These are phyloP conservation scores for Rhynchospora tenuis DNA, from an alignment of 176 grass and related monocot species.

Conservation along the genomic window DNA sequence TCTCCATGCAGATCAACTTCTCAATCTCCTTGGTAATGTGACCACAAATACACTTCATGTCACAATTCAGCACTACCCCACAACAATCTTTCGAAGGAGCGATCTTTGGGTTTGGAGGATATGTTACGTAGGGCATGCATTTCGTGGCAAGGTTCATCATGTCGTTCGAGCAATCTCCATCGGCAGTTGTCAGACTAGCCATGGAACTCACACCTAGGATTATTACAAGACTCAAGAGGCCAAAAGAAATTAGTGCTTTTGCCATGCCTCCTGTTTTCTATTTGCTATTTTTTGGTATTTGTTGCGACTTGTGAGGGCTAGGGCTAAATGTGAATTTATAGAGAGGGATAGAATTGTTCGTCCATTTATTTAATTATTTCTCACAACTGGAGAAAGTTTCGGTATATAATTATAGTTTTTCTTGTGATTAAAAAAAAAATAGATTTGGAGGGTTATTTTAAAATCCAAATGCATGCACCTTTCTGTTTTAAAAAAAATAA, in stretches of 20 bases:
- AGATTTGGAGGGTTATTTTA: neutral
- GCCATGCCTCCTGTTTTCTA: neutral
- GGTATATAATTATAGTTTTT: neutral
- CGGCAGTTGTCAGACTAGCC: neutral
- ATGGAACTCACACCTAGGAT: neutral
- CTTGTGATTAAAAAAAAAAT: neutral
- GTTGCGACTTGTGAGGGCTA: neutral
- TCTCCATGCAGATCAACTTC: slow-evolving; percentile 35
- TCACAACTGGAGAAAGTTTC: neutral
- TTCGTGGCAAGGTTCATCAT: neutral
- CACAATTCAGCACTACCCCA: neutral
- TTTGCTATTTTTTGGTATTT: neutral
- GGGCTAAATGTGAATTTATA: neutral
- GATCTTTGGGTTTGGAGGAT: slow-evolving; percentile 17
- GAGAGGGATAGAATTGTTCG: neutral
- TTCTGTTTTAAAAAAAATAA: neutral
- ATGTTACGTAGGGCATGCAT: slow-evolving; percentile 27
- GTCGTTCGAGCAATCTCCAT: neutral
- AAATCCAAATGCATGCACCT: neutral
- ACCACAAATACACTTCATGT: slow-evolving; percentile 29
- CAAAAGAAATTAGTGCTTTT: slow-evolving; percentile 4
- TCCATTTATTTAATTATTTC: slow-evolving; percentile 5
- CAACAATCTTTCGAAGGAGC: slow-evolving; percentile 31
- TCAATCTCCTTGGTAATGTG: slow-evolving; percentile 19
- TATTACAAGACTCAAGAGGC: slow-evolving; percentile 7